Conservation (phyloP, 78 protist genomes). For the Tieghemostelium lacteum region DNA sequence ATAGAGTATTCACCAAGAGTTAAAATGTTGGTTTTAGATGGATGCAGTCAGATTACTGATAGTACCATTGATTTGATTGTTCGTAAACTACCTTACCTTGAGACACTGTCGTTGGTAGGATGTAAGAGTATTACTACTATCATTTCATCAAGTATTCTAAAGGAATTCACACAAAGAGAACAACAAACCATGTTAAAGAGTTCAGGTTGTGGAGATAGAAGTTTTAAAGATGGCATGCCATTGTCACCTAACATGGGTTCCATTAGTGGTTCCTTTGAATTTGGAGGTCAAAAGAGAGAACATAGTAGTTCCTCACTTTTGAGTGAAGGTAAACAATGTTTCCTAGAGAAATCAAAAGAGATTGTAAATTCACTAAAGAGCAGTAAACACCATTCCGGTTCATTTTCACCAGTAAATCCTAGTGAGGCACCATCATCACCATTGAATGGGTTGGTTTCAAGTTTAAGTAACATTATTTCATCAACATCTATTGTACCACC, state of each 20-base stretch:
- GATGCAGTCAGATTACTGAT: conserved; percentile 63
- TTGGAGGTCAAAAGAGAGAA: background rate
- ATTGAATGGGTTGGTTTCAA: background rate
- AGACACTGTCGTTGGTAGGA: conserved; percentile 23
- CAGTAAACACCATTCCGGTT: background rate
- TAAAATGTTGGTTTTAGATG: conserved; percentile 68
- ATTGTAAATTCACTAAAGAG: background rate
- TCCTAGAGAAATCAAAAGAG: background rate
- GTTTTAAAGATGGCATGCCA: too few species aligned
- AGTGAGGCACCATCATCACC: background rate
- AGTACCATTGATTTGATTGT: conserved; percentile 46
- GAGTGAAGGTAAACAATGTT: background rate
- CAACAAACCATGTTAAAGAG: background rate
- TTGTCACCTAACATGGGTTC: too few species aligned
- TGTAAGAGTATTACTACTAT: conserved; percentile 52
- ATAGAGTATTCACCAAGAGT: conserved; percentile 56
- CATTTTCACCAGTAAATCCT: background rate
- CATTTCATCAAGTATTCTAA: conserved; percentile 27
- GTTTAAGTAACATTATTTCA: background rate
- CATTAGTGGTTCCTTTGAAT: too few species aligned
- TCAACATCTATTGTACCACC: conserved; percentile 11
- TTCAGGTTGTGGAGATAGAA: too few species aligned
- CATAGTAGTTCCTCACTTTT: background rate
- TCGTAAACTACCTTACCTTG: conserved; percentile 35
- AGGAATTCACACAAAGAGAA: conserved; percentile 5